phyloP scores from a whole-genome alignment of 1,284 basidiomycete species.

The Papiliotrema flavescens region DNA sequence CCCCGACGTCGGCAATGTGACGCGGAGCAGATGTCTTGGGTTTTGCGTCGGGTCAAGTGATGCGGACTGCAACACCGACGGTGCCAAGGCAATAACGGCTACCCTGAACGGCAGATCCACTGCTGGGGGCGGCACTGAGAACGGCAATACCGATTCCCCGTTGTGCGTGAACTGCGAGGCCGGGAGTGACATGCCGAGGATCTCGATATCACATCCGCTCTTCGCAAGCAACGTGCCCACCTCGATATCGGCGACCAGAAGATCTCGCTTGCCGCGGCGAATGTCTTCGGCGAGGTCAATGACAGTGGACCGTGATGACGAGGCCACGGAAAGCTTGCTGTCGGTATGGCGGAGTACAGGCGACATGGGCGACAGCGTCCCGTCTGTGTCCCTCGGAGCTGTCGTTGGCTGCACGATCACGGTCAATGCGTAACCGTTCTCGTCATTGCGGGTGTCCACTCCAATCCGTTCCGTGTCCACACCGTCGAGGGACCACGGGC shows the following conservation, averaged over 20 bases:
- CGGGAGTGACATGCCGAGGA: conserved; percentile 36
- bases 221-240: conserved; percentile 30
- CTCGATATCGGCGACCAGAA: conserved; percentile 38
- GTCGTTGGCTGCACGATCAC: conserved; percentile 35
- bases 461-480: conserved; percentile 28
- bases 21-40: conserved; percentile 66
- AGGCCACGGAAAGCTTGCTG: conserved; percentile 22
- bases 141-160: conserved; percentile 16
- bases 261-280: conserved; percentile 32
- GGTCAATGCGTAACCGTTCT: conserved; percentile 27
- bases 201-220: conserved; percentile 35
- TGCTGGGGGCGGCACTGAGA: conserved; percentile 22
- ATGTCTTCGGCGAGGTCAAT: conserved; percentile 42
- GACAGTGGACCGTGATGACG: conserved; percentile 33
- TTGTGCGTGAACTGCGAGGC: conserved; percentile 39
- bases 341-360: conserved; percentile 32
- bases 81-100: conserved; percentile 59
- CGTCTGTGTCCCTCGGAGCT: conserved; percentile 5
- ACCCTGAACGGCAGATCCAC: conserved; percentile 43
- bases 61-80: conserved; percentile 71
- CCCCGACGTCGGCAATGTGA: conserved; percentile 76
- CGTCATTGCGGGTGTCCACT: conserved; percentile 34
- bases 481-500: conserved; percentile 37
- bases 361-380: conserved; percentile 19
- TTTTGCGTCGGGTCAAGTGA: conserved; percentile 42